A percentile compares a stretch with the other conserved stretches of the same genome.
Conservation (phyloP, 139 green algal species). For the Edaphochlamys debaryana region DNA sequence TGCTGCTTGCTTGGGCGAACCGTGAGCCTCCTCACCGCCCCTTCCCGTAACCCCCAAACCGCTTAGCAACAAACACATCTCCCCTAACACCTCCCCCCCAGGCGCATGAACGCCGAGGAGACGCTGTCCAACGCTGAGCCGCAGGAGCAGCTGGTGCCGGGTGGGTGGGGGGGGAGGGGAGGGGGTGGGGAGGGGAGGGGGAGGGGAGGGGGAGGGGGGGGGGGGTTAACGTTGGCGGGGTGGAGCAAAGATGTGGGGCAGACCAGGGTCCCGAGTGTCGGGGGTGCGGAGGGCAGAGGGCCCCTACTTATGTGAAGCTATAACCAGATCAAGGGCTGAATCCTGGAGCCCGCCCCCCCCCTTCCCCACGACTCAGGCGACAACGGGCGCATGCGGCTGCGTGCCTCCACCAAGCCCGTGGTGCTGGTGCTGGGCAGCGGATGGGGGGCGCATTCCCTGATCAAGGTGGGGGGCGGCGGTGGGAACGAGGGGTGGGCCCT, state of each 20-base stretch:
- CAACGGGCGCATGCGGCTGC: slow-evolving; percentile 25
- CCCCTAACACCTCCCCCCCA: too few relatives aligned
- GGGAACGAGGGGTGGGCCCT: too few relatives aligned
- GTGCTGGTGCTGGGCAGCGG: slow-evolving; percentile 66
- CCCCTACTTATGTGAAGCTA: background rate
- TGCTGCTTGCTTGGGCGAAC: too few relatives aligned
- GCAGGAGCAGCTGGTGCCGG: slow-evolving; percentile 14
- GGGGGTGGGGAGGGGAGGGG: background rate
- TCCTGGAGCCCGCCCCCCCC: background rate
- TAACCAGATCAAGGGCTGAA: too few relatives aligned
- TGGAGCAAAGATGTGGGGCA: background rate
- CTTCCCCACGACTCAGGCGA: background rate
- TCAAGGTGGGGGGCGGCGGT: slow-evolving; percentile 55
- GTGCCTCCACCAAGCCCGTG: slow-evolving; percentile 43
- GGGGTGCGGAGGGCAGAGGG: background rate
- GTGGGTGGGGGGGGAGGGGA: background rate
- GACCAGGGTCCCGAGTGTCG: background rate
- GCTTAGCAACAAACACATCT: too few relatives aligned
- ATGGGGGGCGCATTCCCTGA: slow-evolving; percentile 62
- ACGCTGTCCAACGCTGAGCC: background rate
- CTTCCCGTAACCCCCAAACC: too few relatives aligned
- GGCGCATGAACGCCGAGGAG: background rate
- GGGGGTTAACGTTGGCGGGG: too few relatives aligned
- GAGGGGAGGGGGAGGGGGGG: too few relatives aligned
- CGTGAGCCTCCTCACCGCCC: too few relatives aligned